phyloP scores from a whole-genome alignment of 2,329 filamentous ascomycete genomes.

The Fusarium napiforme region DNA sequence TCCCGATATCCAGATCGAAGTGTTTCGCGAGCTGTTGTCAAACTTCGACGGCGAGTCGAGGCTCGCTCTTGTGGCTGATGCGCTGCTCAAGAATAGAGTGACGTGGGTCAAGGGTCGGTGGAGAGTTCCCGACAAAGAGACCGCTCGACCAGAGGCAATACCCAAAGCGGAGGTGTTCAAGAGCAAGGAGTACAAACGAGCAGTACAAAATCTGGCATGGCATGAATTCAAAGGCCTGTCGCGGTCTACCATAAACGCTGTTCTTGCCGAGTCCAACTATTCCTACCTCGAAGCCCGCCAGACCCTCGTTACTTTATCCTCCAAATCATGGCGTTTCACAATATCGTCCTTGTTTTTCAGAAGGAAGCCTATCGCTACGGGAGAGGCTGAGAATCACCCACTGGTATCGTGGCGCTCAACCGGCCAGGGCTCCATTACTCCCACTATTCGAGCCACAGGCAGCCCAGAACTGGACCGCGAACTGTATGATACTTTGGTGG shows the following conservation, averaged over 20 bases:
- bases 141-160: constrained; percentile 52
- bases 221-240: constrained; percentile 81
- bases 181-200: constrained; percentile 72
- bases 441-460: constrained; percentile 73
- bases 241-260: constrained; percentile 78
- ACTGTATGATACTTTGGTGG: constrained; percentile 67
- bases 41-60: constrained; percentile 81
- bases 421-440: constrained; percentile 66
- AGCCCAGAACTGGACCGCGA: constrained; percentile 72
- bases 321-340: constrained; percentile 81
- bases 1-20: constrained; percentile 82
- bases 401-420: constrained; percentile 70
- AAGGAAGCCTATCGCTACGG: constrained; percentile 65
- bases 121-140: constrained; percentile 57
- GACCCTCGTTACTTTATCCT: constrained; percentile 74
- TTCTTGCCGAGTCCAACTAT: constrained; percentile 83
- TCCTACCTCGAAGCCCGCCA: constrained; percentile 78
- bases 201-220: constrained; percentile 74
- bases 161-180: constrained; percentile 74
- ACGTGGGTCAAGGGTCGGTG: constrained; percentile 78
- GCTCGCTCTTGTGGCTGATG: constrained; percentile 80
- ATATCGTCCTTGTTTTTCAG: constrained; percentile 77
- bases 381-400: constrained; percentile 69
- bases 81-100: constrained; percentile 76
- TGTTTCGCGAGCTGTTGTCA: constrained; percentile 83